Percentiles rank a stretch among this genome's conserved stretches.
Conservation (phyloP, 2,329 filamentous ascomycete genomes). For the Paecilomyces formosus region DNA sequence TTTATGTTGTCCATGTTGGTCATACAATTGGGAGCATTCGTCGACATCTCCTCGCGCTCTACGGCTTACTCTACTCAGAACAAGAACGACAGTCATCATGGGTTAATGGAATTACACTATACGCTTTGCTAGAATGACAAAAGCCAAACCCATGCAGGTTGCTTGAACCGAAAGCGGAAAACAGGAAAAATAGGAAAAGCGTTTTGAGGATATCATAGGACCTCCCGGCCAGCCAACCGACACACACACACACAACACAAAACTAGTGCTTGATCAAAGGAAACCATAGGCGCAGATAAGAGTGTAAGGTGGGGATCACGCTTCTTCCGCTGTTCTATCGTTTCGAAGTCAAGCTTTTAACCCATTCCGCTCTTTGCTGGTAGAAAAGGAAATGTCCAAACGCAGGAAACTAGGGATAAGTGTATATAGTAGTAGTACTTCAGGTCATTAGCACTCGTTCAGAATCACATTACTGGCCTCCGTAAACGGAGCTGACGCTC, state of each 20-base stretch:
- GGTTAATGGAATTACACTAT: too few species aligned
- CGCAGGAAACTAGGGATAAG: neutral
- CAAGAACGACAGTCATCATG: too few species aligned
- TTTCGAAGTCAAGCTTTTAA: neutral
- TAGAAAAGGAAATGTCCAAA: neutral
- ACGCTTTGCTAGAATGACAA: too few species aligned
- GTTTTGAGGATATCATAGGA: neutral
- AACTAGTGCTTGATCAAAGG: neutral
- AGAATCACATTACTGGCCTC: neutral
- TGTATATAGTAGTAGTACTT: neutral
- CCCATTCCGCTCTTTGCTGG: neutral
- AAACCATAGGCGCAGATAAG: neutral
- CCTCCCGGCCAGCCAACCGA: neutral
- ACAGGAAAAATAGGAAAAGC: conserved; percentile 1
- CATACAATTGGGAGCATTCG: too few species aligned
- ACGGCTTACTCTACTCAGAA: too few species aligned
- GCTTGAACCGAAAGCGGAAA: neutral
- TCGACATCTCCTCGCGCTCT: too few species aligned
- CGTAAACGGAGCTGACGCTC: conserved; percentile 10
- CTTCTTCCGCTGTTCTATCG: neutral
- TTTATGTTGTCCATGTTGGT: too few species aligned
- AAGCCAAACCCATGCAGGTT: too few species aligned
- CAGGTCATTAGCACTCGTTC: neutral
- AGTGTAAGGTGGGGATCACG: neutral
- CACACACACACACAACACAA: neutral